Base-by-base conservation (phyloP, 176 grass and related monocot species). In the Rhynchospora pubera region DNA sequence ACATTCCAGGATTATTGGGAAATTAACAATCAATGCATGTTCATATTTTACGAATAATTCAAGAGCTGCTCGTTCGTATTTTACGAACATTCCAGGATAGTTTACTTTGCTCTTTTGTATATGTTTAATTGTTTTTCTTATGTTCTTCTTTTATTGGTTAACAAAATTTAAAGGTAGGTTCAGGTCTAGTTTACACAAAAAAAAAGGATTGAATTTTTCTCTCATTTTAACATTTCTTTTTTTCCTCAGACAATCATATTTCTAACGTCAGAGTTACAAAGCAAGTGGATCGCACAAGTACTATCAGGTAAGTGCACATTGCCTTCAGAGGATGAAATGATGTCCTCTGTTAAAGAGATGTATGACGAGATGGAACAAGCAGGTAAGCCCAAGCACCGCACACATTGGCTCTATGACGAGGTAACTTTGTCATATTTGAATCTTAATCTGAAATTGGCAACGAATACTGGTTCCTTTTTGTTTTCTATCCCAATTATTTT, bases 231-330 rank as follows among this genome's bases (percentile, higher is more conserved):
- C 21, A 60, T 44, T 18, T 52, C 5, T 52, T 62, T 9, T 11
- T 67, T 9, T 51, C 24, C 39, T 76, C 30, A 92, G 90, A 80
- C 79, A 53, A 80, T 89, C 58, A 11, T 85, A 46, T 87, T 92
- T 75, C 42, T 61, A 23, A 30, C 52, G 12, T 51, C 87, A 0
- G 87, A 92, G 85, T 74, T 92, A 16, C 82, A 89, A 68, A 64
- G 85, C 64, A 89, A 79, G 85, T 92, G 90, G 90, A 55, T 89
- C 18, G 90, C 85, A 11, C 78, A 75, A 57, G 71, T 65, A 19
- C 79, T 92, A 66, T 92, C 87, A 2, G 81, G 83, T 43, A 82
- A 59, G 21, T 56, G 42, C 51, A 12, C 22, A 57, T 73, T 92
- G 45, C 87, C 87, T 6, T 64, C 77, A 56, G 71, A 85, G 81